Evolutionary conservation across 441 rosid species (phyloP), one percentile per base, ranked within the genome.

Genomic region (Eruca vesicaria): DNA sequence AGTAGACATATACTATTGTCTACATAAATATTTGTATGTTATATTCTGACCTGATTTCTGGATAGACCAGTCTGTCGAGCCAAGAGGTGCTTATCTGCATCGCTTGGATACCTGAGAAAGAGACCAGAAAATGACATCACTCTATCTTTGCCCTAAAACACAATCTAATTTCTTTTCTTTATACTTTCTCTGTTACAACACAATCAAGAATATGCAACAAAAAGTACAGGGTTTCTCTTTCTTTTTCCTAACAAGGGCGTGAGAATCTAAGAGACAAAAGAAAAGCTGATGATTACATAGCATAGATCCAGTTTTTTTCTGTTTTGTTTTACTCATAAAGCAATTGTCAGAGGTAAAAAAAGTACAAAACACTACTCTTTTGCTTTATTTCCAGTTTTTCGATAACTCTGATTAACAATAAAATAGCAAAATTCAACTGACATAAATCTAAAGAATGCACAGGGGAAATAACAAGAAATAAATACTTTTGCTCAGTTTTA

Each of bases 61-160:
- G 99, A 92, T 84, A 95, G 80, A 72, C 96, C 94, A 82, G 99
- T 92, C 92, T 95, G 99, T 74, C 97, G 81, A 81, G 99, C 96
- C 89, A 95, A 85, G 81, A 92, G 92, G 83, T 89, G 99, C 82
- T 95, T 95, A 92, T 95, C 99, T 31, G 94, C 97, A 82, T 95
- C 99, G 75, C 98, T 95, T 85, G 99, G 99, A 75, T 95, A 95
- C 96, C 99, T 95, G 99, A 89, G 93, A 89, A 82, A 86, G 81
- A 81, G 83, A 89, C 85, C 86, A 88, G 88, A 86, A 86, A 88
- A 82, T 81, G 95, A 87, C 91, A 83, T 84, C 75, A 88, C 84
- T 77, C 63, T 85, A 58, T 19, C 69, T 41, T 80, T 78, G 68
- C 86, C 73, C 77, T 74, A 69, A n/a, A 73, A 56, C 57, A 9